phyloP scores from a whole-genome alignment of 129 eudicot genomes.

The Scalesia atractyloides region DNA sequence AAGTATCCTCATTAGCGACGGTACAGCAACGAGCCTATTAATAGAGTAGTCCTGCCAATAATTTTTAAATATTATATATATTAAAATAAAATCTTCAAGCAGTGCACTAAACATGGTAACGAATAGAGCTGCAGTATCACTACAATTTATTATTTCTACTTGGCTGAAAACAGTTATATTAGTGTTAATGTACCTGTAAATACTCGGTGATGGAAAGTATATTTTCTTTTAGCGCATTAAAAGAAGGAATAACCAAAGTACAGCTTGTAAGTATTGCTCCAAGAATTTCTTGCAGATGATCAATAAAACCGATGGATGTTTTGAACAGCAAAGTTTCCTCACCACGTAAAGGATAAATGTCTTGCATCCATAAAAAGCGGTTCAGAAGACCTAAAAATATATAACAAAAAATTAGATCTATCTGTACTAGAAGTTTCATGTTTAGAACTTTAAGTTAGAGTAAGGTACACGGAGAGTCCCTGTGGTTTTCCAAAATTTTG shows the following conservation, averaged over 20 bases:
- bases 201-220: constrained; percentile 49
- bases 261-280: constrained; percentile 70
- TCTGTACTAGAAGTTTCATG: neutral
- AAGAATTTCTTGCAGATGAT: constrained; percentile 90
- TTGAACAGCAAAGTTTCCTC: constrained; percentile 76
- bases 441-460: neutral
- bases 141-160: neutral
- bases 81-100: constrained; percentile 11
- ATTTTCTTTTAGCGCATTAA: constrained; percentile 62
- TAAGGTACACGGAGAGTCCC: too few relatives aligned
- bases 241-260: constrained; percentile 86
- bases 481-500: too few relatives aligned
- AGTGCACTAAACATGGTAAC: neutral
- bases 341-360: constrained; percentile 62
- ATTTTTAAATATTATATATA: constrained; percentile 15
- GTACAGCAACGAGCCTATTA: constrained; percentile 80
- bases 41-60: constrained; percentile 67
- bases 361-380: constrained; percentile 91
- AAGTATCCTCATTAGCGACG: constrained; percentile 73
- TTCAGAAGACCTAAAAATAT: constrained; percentile 76
- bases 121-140: neutral
- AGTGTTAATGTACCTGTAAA: constrained; percentile 61
- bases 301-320: constrained; percentile 85
- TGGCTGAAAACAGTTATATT: neutral
- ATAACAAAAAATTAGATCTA: neutral